phyloP scores from a whole-genome alignment of 83 land plant genomes.

The Picea engelmannii region DNA sequence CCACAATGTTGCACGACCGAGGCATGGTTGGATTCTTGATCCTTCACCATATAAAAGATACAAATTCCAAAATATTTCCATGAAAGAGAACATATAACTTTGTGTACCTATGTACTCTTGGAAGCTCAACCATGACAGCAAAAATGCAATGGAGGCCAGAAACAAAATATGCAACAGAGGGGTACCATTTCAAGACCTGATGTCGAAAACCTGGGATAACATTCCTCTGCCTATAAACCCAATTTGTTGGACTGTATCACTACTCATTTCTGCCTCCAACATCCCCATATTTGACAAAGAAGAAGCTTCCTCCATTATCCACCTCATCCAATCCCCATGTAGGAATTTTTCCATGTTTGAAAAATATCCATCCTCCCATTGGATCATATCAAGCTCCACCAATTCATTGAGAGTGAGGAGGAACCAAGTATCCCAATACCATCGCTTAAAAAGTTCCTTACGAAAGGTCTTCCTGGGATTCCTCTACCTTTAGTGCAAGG shows the following conservation, averaged over 20 bases:
- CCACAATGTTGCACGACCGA: slow-evolving; percentile 64
- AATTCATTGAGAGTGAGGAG: no score
- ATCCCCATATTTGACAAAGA: slow-evolving; percentile 83
- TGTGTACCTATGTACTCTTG: slow-evolving; percentile 78
- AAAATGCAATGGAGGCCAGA: slow-evolving; percentile 70
- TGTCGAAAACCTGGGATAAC: slow-evolving; percentile 55
- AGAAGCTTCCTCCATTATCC: slow-evolving; percentile 84
- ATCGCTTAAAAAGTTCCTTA: no score
- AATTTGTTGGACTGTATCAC: slow-evolving; percentile 26
- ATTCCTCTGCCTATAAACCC: no score
- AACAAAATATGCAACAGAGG: slow-evolving; percentile 66
- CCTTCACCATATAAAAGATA: slow-evolving; percentile 55
- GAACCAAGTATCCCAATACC: no score
- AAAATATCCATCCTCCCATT: slow-evolving; percentile 89
- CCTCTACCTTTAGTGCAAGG: no score
- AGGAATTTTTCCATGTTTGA: slow-evolving; percentile 64
- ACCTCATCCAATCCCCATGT: slow-evolving; percentile 72
- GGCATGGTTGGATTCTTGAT: slow-evolving; percentile 47
- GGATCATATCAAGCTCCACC: no score
- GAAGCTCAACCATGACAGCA: slow-evolving; percentile 78
- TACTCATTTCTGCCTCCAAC: slow-evolving; percentile 88
- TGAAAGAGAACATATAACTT: slow-evolving; percentile 68
- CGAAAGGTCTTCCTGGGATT: no score
- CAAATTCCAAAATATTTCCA: slow-evolving; percentile 80
- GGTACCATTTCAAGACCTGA: slow-evolving; percentile 64